Base-by-base conservation (phyloP, 2,329 filamentous ascomycete genomes). In the Colletotrichum orchidophilum region DNA sequence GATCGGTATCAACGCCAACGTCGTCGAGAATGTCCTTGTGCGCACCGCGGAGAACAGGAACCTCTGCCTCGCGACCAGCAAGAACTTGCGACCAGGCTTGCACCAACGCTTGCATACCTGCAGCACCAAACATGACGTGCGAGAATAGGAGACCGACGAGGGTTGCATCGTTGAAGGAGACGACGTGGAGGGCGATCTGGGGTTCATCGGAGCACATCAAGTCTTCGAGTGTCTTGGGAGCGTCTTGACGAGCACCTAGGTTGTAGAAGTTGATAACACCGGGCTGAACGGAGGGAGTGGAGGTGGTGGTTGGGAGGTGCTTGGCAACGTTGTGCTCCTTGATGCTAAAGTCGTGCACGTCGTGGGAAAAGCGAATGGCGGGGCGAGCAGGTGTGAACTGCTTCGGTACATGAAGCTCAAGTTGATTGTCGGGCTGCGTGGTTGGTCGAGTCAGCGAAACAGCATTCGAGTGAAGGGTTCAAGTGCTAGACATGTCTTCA, bases 161-260 rank as follows among this genome's bases (percentile, higher is more conserved):
- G 0, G 87, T 89, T 0, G 84, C 83, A 66, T 90, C 83, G 3
- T 74, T 75, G 74, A 89, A 89, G 0, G 82, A 81, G 3, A 83
- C 81, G 52, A 88, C 78, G 71, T 87, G 84, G 5, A 89, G 76
- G 4, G 81, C 80, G 5, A 89, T 75, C 74, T 85, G 83, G 0
- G 86, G 86, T 21, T 74, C 76, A 74, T 87, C 85, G 5, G 75
- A 71, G 53, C 76, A 74, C 13, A 85, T 58, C 70, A 83, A 85
- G 65, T 87, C 84, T 1, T 80, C 75, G 0, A 85, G 72, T 3
- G 73, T 78, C 12, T 24, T 58, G 5, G 75, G 75, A 8, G 71
- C 73, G 13, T 69, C 72, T 5, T 57, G 21, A 13, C 55, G 46
- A 69, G 74, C 71, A 1, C 68, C 73, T 39, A 78, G 74, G 9